Base-by-base conservation (phyloP, 768 basidiomycete species). In the Rhizopogon salebrosus region DNA sequence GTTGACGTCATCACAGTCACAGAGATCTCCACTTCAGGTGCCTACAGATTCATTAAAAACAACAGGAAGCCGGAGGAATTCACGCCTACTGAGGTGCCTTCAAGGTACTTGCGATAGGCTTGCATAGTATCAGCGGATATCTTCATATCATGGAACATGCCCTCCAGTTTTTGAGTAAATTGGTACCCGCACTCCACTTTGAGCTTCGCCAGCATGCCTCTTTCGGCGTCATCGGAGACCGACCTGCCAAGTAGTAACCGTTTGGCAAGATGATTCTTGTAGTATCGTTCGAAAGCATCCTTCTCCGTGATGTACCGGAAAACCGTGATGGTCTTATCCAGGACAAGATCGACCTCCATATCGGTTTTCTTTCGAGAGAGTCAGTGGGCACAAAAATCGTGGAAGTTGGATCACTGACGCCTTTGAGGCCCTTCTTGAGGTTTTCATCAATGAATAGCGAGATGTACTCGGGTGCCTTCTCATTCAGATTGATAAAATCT, bases 71-170 rank as follows among this genome's bases (percentile, higher is more conserved):
- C 46, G 31, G 20, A 49, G 11, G 48, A 54, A 36, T 1, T 6
- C n/a, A 4, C 22, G 6, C 84, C 56, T 64, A 95, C 92, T 43
- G 76, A 74, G 2, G 73, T 80, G 57, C 76, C 80, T 41, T 75
- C 74, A 24, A 93, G 68, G 64, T 80, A 72, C 9, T 72, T 72
- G 39, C 80, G 80, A 66, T 93, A 99, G 4, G 80, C 82, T 34
- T 79, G 74, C 78, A 88, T 89, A 14, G 84, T 84, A 52, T 99
- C 97, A 18, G 74, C 70, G 5, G 92, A 95, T 26, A 95, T 67
- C 62, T 84, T 90, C 84, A 99, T 94, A 64, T 98, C 95, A 58
- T 92, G 80, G 81, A 99, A 97, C 95, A 99, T 99, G 53, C 95
- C 95, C 69, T 99, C 95, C 62, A 98, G 75, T 67, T 95, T 95